These are phyloP conservation scores for Amanita exitialis DNA, from an alignment of 768 basidiomycete genomes.

Conservation along the genomic window DNA sequence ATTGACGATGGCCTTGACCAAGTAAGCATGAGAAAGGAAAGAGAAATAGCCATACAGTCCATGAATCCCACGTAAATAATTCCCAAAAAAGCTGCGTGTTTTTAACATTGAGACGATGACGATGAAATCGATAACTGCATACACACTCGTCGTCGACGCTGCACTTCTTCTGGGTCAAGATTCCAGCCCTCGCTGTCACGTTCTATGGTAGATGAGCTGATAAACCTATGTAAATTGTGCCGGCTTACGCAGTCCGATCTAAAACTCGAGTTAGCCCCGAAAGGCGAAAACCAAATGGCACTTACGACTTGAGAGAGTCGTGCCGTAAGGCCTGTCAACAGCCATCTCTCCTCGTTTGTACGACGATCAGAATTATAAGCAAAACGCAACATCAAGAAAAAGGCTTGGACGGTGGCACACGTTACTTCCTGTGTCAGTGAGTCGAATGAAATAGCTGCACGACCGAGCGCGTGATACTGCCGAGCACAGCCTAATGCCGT, in stretches of 20 bases:
- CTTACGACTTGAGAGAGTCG: slow-evolving; percentile 35
- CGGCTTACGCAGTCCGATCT: slow-evolving; percentile 45
- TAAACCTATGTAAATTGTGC: neutral
- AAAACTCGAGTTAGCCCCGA: neutral
- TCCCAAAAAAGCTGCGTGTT: slow-evolving; percentile 39
- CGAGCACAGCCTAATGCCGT: slow-evolving; percentile 22
- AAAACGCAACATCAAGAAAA: slow-evolving; percentile 33
- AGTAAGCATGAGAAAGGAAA: neutral
- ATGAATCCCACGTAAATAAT: slow-evolving; percentile 37
- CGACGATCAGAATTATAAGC: slow-evolving; percentile 31
- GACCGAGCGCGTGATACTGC: slow-evolving; percentile 35
- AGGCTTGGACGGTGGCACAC: slow-evolving; percentile 34
- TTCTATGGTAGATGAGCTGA: slow-evolving; percentile 20
- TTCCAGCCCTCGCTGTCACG: slow-evolving; percentile 41
- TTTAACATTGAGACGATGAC: neutral
- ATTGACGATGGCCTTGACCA: slow-evolving; percentile 31
- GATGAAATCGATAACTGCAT: neutral
- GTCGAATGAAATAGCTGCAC: slow-evolving; percentile 37
- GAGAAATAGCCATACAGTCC: slow-evolving; percentile 26
- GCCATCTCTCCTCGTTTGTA: slow-evolving; percentile 36
- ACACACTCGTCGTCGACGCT: slow-evolving; percentile 31
- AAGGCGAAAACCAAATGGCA: slow-evolving; percentile 4
- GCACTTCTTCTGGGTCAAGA: slow-evolving; percentile 32
- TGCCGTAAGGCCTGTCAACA: slow-evolving; percentile 33
- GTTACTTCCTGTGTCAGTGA: slow-evolving; percentile 34